Evolutionary conservation across 352 stramenopile genomes (phyloP), one percentile per base, ranked within the genome.

Genomic region (Phytophthora pluvialis): DNA sequence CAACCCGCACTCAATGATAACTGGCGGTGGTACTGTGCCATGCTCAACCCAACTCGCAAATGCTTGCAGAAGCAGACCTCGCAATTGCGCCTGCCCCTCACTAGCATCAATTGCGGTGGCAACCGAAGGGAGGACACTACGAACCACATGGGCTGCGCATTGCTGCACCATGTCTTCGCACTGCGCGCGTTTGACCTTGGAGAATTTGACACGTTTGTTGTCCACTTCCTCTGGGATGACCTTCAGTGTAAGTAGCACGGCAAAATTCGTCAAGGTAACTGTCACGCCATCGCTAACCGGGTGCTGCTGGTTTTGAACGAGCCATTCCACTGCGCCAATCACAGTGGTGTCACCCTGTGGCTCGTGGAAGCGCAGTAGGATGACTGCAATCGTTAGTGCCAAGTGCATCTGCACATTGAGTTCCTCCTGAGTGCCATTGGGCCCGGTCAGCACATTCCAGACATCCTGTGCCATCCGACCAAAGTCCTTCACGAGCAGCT

Each of bases 121-220:
- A 49, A 94, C 78, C 9, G 77, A 78, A 3, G 86, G 80, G 7
- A 92, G 56, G 9, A 94, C 73, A 10, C 50, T 77, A n/a, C 78
- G 69, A 25, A 91, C 61, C 10, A 94, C 86, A 26, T 90, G 70
- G 0, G 77, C 62, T 11, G 83, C 78, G 1, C 80, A 86, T 39
- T 88, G 68, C n/a, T 89, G 77, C 33, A 94, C 77, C 72, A 94
- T 75, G 29, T 78, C 59, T 49, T 94, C 75, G 38, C 81, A 94
- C 51, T 88, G 70, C 12, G 46, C 72, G 10, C 86, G 83, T 48
- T 86, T 89, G 6, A 68, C 50, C 67, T 92, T 91, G 52, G 74
- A 72, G 46, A 93, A 91, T 47, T 91, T 93, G 40, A 94, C 82
- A 39, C 83, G 86, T 53, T 86, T 86, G 56, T 92, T 93, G 29